Base-by-base conservation (phyloP, 2,329 filamentous ascomycete genomes). In the Nannizzia gypsea region DNA sequence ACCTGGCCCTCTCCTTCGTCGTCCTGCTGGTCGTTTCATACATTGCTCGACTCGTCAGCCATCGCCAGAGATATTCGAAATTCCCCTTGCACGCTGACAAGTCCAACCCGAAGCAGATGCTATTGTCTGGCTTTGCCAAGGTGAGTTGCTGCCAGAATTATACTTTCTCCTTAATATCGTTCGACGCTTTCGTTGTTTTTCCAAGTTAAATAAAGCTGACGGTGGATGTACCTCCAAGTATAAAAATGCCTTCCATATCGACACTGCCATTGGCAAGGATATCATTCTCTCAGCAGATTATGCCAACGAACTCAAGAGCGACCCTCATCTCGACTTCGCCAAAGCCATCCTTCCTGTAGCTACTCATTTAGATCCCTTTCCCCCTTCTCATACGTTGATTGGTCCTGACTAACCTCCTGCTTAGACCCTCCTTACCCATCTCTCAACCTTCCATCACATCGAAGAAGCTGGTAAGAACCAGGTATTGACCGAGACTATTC, bases 261-360 rank as follows among this genome's bases (percentile, higher is more conserved):
- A 63, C 11, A 61, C 63, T 1, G 67, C 67, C 15, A 65, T 64
- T 17, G 67, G 67, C 3, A 50, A 57, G 11, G 63, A 63, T 44
- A 64, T 63, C 4, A 46, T 69, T 1, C 62, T 70, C 0, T 56
- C 59, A 2, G 61, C 66, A 0, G 59, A 64, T 8, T 69, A 67
- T 34, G 64, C 64, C 0, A 59, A 64, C 6, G 67, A 70, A 11
- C 59, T 69, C n/a, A 62, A 64, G n/a, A 66, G 50, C n/a, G 61
- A 65, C 15, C 60, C 57, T 8, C 59, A 38, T 0, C 40, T 69
- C 20, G 67, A 62, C 38, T 66, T 69, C 50, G 60, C 60, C 17
- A 36, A 54, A 3, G 57, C 60, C 2, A 56, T 65, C 11, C 13
- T 54, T n/a, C 26, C 48, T 0, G 48, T 54, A 26, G 13, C 3